Conservation (phyloP, 2,329 filamentous ascomycete genomes). For the Hansfordia pulvinata region DNA sequence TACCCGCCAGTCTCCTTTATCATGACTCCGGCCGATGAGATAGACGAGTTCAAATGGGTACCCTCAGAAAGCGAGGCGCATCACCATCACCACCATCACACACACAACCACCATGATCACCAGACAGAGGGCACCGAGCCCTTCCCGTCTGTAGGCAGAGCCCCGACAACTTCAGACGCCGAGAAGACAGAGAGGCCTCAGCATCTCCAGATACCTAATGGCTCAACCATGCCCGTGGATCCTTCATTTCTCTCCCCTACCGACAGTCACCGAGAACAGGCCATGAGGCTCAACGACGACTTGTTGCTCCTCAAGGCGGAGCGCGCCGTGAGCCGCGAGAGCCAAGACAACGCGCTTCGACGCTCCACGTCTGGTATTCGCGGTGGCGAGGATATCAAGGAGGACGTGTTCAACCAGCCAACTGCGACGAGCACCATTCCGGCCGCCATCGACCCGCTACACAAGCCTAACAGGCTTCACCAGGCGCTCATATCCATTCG, state of each 20-base stretch:
- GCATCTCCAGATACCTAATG: slow-evolving; percentile 9
- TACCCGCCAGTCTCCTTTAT: no score
- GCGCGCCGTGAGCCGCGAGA: slow-evolving; percentile 13
- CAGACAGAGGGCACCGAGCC: no score
- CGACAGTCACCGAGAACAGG: slow-evolving; percentile 10
- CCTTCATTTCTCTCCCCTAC: slow-evolving; percentile 8
- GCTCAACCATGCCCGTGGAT: slow-evolving; percentile 5
- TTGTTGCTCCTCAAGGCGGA: slow-evolving; percentile 17
- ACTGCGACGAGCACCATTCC: slow-evolving; percentile 5
- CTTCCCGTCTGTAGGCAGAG: no score
- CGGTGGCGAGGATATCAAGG: slow-evolving; percentile 8
- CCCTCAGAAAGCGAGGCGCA: no score
- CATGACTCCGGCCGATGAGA: no score
- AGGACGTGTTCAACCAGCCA: slow-evolving; percentile 18
- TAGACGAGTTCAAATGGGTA: no score
- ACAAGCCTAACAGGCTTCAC: slow-evolving; percentile 46
- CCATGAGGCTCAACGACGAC: slow-evolving; percentile 15
- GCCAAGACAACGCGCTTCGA: slow-evolving; percentile 9
- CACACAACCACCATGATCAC: no score
- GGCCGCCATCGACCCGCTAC: slow-evolving; percentile 31
- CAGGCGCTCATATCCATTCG: slow-evolving; percentile 44
- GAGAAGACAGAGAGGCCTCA: slow-evolving; percentile 5
- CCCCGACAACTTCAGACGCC: no score
- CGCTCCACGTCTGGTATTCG: slow-evolving; percentile 11
- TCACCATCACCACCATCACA: no score